Conservation (phyloP, 2,329 filamentous ascomycete genomes). For the Botrytis paeoniae region DNA sequence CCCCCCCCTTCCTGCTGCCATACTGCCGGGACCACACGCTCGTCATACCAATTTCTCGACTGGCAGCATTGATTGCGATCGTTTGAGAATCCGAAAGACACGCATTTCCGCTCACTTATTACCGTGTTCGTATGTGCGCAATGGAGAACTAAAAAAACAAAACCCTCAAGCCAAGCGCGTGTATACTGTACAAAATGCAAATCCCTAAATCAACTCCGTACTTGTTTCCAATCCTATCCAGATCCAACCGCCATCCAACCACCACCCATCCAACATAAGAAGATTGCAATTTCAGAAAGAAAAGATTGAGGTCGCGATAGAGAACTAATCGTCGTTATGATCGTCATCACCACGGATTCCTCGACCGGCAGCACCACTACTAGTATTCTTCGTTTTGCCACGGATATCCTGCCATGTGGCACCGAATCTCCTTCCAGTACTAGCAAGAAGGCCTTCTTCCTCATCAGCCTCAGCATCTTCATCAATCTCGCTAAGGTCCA, state of each 20-base stretch:
- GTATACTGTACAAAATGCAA: conserved; percentile 3
- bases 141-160: neutral
- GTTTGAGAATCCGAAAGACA: neutral
- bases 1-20: neutral
- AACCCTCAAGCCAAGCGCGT: neutral
- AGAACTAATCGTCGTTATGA: conserved; percentile 8
- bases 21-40: neutral
- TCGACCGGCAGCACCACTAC: conserved; percentile 25
- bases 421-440: conserved; percentile 75
- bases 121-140: neutral
- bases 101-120: neutral
- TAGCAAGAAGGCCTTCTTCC: conserved; percentile 86
- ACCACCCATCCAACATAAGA: neutral
- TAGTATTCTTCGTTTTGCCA: conserved; percentile 36
- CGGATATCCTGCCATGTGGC: conserved; percentile 89
- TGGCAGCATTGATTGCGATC: neutral
- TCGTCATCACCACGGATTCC: conserved; percentile 30
- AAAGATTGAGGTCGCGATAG: neutral
- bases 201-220: conserved; percentile 1
- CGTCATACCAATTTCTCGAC: neutral
- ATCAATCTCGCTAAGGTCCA: conserved; percentile 76
- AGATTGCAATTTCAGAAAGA: neutral
- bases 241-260: conserved; percentile 2
- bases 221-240: conserved; percentile 5
- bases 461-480: conserved; percentile 89